These are phyloP conservation scores for Yamadazyma sp. DNA, from an alignment of 1,139 yeast genomes.

Conservation along the genomic window DNA sequence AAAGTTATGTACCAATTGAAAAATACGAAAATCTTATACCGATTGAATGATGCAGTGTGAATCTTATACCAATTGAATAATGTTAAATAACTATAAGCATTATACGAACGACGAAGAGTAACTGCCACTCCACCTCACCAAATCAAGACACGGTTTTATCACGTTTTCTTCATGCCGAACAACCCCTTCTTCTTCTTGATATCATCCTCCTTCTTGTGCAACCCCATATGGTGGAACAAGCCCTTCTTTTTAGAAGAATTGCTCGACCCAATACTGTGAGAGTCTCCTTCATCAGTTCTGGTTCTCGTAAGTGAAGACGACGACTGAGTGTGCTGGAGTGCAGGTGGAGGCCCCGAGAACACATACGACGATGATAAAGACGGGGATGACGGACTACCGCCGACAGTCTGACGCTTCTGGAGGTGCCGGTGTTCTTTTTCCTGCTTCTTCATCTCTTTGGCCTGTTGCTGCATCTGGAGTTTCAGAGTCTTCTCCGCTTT, in stretches of 20 bases:
- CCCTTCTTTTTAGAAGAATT: slow-evolving; percentile 3
- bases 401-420: background rate
- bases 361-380: background rate
- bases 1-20: too few species aligned
- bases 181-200: slow-evolving; percentile 3
- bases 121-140: too few species aligned
- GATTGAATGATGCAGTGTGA: too few species aligned
- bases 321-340: background rate
- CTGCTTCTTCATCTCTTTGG: slow-evolving; percentile 7
- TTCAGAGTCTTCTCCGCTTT: slow-evolving; percentile 18
- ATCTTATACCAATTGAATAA: too few species aligned
- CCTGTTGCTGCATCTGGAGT: slow-evolving; percentile 12
- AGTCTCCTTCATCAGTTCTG: slow-evolving; percentile 3
- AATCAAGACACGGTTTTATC: too few species aligned
- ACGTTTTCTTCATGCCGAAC: slow-evolving; percentile 3
- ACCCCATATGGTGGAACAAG: slow-evolving; percentile 2
- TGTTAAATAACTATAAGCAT: too few species aligned
- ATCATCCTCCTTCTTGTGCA: slow-evolving; percentile 1
- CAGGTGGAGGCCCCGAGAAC: background rate
- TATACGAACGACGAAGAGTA: too few species aligned
- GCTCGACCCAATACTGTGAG: slow-evolving; percentile 1
- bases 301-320: background rate
- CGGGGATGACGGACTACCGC: background rate
- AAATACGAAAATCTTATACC: too few species aligned
- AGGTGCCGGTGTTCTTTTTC: slow-evolving; percentile 6